Evolutionary conservation across 2,329 filamentous ascomycete genomes (phyloP).

Genomic region (Aspergillus felis): DNA sequence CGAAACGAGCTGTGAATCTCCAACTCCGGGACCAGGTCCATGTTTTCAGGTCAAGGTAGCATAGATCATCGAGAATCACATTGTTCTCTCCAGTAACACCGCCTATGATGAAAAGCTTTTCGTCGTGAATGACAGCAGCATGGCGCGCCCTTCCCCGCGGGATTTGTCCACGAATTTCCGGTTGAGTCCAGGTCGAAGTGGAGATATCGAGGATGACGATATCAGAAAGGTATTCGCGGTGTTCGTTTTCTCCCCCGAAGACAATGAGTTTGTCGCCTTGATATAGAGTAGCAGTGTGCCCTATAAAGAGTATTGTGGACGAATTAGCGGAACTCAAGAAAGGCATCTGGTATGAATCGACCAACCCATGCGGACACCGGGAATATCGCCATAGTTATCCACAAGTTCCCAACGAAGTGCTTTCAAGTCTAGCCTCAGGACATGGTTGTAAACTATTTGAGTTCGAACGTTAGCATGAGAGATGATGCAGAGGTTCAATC

Average conservation of each 20-base stretch:
- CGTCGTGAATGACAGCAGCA: conserved; percentile 89
- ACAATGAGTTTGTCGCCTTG: conserved; percentile 93
- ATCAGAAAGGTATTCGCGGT: conserved; percentile 90
- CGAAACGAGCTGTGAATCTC: conserved; percentile 92
- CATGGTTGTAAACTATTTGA: conserved; percentile 82
- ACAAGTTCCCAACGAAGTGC: conserved; percentile 92
- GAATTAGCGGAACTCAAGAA: conserved; percentile 8
- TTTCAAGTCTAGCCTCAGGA: conserved; percentile 79
- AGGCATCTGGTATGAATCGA: conserved; percentile 6
- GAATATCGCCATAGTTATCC: conserved; percentile 98
- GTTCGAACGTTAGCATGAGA: conserved; percentile 2
- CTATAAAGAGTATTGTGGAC: conserved; percentile 42
- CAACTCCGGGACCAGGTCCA: conserved; percentile 96
- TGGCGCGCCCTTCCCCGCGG: conserved; percentile 90
- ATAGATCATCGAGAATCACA: conserved; percentile 90
- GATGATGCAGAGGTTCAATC: neutral
- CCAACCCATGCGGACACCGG: conserved; percentile 91
- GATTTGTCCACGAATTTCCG: conserved; percentile 75
- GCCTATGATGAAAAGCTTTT: conserved; percentile 92
- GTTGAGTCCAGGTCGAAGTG: conserved; percentile 92
- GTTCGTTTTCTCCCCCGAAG: conserved; percentile 97
- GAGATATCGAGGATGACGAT: conserved; percentile 94
- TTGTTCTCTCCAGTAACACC: conserved; percentile 94
- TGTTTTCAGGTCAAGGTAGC: conserved; percentile 93
- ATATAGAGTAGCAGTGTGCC: conserved; percentile 91